Base-by-base conservation (phyloP, 139 green algal genomes). In the Coelastrella sp. region DNA sequence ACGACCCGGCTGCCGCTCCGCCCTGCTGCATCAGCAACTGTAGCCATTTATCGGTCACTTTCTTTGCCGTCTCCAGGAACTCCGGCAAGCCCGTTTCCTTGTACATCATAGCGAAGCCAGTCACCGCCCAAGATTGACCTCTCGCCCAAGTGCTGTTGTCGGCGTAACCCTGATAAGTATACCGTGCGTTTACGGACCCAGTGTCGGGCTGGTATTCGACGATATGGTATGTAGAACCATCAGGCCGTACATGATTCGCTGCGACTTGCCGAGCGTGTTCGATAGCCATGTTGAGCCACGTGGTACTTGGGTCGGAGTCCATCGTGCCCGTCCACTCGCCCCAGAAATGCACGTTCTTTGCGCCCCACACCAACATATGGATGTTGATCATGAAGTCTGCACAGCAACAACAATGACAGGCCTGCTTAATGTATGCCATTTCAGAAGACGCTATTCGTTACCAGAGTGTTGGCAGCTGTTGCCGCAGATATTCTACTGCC, bases 331-430 rank as follows among this genome's bases (percentile, higher is more conserved):
- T 68, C 66, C 66, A 79, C 17, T 47, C 13, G 7, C 16, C 13
- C 64, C 22, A 61, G 11, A 13, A n/a, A 66, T 22, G 4, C 10
- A 89, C 85, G 58, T 89, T 58, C n/a, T 80, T 80, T 16, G 85
- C 85, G 6, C 56, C 85, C 85, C 85, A 89, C 57, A 83, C 73
- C 57, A 89, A 7, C 73, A 89, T 60, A 3, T 83, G 73, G 19
- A 89, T 61, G 73, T 89, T 89, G 20, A 89, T 89, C 85, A 89
- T 89, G 85, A 89, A 89, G 85, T 89, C 85, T 89, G 85, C 83
- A 73, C 57, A 80, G 60, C 19, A 20, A 77, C 20, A 20, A n/a
- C 71, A 76, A 71, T 71, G 61, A 71, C 61, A 71, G 11, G 61
- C 61, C 61, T 71, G 61, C 61, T 19, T 71, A 10, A 19, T 71